Base-by-base conservation (phyloP, 305 asterid genomes). In the Fraxinus platypoda region DNA sequence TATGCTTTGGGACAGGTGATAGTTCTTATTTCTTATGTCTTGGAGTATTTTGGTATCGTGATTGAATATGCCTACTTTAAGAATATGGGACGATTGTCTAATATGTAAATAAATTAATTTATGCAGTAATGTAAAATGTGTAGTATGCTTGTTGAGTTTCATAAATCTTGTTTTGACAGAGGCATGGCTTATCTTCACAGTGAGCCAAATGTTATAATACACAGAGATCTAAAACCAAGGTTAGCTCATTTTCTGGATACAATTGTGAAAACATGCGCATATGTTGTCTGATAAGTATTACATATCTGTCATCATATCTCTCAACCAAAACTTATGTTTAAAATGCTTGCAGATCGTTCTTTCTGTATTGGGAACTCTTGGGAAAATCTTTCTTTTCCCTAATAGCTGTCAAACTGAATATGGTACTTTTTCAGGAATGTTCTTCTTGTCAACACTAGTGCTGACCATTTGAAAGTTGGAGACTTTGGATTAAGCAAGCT, bases 161-260 rank as follows among this genome's bases (percentile, higher is more conserved):
- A 34, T 35, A 83, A 12, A 78, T 71, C 75, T 81, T 87, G 37
- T 82, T 78, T 77, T 82, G 80, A 81, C 94, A 94, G 98, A 85
- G 99, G 98, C 90, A 96, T 96, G 97, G 97, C 99, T 54, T 96
- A 93, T 93, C 97, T 96, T 88, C 99, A 96, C 84, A 94, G 90
- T 54, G 99, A 96, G 87, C 99, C 99, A 81, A 96, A 96, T 88
- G 99, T 93, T 23, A 83, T 96, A 46, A 87, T 96, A 86, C 99
- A 96, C 89, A 88, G 99, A 88, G 99, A 96, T 87, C 91, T 96
- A 66, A 93, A 96, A 84, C 99, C 98, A 78, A 93, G 99, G 99
- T 89, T 74, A 88, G 94, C 84, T 85, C 38, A 77, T 75, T 74
- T 62, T 75, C 43, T 34, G 68, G 71, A 74, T 78, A 57, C 75